A percentile compares a stretch with the other conserved stretches of the same genome.
phyloP scores from a whole-genome alignment of 164 flowering plant genomes.

The Platanus orientalis region DNA sequence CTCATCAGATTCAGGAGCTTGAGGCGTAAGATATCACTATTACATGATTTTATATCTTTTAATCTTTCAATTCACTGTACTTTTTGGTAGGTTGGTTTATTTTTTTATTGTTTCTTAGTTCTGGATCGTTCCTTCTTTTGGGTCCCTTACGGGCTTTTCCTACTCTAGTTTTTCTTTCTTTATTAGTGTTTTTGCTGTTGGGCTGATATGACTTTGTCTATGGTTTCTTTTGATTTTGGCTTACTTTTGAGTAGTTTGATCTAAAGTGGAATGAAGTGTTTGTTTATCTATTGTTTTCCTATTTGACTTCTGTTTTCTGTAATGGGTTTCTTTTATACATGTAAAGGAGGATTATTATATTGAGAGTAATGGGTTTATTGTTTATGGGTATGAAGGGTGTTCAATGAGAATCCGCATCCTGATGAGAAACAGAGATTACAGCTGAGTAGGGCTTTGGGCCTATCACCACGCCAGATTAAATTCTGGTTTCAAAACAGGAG shows the following conservation, averaged over 20 bases:
- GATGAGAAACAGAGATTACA: conserved; percentile 74
- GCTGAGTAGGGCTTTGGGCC: conserved; percentile 61
- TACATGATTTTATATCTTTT: neutral
- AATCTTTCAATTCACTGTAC: neutral
- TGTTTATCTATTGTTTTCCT: neutral
- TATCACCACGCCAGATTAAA: conserved; percentile 80
- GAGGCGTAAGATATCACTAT: conserved; percentile 45
- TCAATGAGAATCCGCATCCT: conserved; percentile 84
- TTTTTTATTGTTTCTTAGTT: neutral
- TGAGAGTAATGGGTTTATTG: conserved; percentile 1
- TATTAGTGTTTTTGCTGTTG: no score
- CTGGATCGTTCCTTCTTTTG: neutral
- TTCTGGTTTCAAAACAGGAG: conserved; percentile 92
- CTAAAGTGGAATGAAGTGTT: neutral
- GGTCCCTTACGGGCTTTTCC: neutral
- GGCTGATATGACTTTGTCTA: no score
- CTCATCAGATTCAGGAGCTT: conserved; percentile 73
- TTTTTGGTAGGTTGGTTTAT: neutral
- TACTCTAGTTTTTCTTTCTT: no score
- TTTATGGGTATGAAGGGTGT: conserved; percentile 39
- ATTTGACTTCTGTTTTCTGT: conserved; percentile 3
- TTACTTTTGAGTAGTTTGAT: no score
- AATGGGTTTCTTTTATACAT: no score
- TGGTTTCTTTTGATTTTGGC: no score
- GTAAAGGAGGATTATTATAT: neutral